phyloP scores from a whole-genome alignment of 768 basidiomycete species.

The Pulveroboletus frians region DNA sequence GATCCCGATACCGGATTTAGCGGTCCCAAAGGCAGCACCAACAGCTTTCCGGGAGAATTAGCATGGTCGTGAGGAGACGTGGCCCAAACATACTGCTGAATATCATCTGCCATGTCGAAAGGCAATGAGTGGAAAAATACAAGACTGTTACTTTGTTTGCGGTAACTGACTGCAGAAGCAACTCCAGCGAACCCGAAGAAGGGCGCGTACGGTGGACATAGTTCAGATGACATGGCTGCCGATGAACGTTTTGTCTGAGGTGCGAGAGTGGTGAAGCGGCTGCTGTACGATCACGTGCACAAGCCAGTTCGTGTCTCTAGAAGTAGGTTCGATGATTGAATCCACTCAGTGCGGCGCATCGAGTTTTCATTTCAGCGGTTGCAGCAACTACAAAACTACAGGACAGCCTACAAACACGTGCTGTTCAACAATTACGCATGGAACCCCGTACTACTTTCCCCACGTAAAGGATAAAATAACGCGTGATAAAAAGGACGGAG shows the following conservation, averaged over 20 bases:
- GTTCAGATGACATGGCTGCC: constrained; percentile 41
- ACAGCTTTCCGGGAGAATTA: constrained; percentile 49
- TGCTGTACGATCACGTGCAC: constrained; percentile 12
- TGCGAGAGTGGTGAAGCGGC: background rate
- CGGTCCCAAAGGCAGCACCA: constrained; percentile 94
- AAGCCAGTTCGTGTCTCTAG: no score
- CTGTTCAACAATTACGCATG: background rate
- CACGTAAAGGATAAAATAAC: background rate
- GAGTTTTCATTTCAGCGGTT: no score
- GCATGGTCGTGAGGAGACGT: constrained; percentile 2
- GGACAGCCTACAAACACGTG: no score
- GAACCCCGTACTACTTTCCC: background rate
- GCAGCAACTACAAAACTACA: no score
- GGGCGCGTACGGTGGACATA: constrained; percentile 90
- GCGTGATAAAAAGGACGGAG: background rate
- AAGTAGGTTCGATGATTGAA: no score
- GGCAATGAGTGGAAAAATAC: constrained; percentile 6
- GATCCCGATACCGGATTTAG: constrained; percentile 96
- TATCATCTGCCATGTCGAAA: constrained; percentile 68
- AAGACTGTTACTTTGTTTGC: background rate
- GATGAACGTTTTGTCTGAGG: background rate
- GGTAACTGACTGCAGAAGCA: constrained; percentile 73
- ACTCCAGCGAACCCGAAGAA: constrained; percentile 99
- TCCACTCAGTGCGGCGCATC: no score
- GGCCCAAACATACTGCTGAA: constrained; percentile 75